A percentile compares a stretch with the other conserved stretches of the same genome.
phyloP scores from a whole-genome alignment of 345 rosid species.

The Salix udensis region DNA sequence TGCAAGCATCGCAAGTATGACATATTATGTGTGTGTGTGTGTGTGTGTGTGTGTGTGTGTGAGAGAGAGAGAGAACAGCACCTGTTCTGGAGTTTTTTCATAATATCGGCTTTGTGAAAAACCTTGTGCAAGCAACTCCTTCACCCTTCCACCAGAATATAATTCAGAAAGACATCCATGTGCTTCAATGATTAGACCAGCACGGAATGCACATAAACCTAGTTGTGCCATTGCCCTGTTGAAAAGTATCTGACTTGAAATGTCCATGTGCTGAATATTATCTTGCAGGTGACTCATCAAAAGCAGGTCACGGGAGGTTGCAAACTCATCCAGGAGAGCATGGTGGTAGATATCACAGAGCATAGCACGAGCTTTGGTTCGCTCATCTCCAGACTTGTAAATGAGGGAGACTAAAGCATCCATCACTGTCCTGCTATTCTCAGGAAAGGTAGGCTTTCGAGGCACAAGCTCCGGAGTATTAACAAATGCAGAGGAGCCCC shows the following conservation, averaged over 20 bases:
- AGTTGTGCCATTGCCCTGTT: constrained; percentile 97
- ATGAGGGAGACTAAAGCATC: constrained; percentile 81
- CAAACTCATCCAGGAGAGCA: constrained; percentile 76
- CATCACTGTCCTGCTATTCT: constrained; percentile 83
- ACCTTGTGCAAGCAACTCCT: constrained; percentile 97
- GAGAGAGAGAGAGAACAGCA: constrained; percentile 4
- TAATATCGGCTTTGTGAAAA: constrained; percentile 85
- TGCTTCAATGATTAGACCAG: constrained; percentile 69
- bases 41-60: too few relatives aligned
- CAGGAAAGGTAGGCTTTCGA: constrained; percentile 84
- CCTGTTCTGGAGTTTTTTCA: constrained; percentile 99
- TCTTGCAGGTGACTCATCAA: constrained; percentile 96
- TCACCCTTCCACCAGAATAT: constrained; percentile 87
- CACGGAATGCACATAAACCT: constrained; percentile 87
- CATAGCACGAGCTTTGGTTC: constrained; percentile 98
- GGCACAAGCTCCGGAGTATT: constrained; percentile 72
- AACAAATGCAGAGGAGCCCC: constrained; percentile 69
- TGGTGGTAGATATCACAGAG: constrained; percentile 93
- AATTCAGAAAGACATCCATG: constrained; percentile 89
- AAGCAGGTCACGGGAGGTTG: constrained; percentile 69
- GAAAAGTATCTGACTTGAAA: constrained; percentile 88
- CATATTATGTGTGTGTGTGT: too few relatives aligned
- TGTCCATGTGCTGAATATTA: constrained; percentile 78
- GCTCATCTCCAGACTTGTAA: constrained; percentile 85
- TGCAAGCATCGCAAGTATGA: neutral